Percentiles rank a stretch among this genome's conserved stretches.
phyloP scores from a whole-genome alignment of 1,139 yeast genomes.

The Suhomyces yuchorum region DNA sequence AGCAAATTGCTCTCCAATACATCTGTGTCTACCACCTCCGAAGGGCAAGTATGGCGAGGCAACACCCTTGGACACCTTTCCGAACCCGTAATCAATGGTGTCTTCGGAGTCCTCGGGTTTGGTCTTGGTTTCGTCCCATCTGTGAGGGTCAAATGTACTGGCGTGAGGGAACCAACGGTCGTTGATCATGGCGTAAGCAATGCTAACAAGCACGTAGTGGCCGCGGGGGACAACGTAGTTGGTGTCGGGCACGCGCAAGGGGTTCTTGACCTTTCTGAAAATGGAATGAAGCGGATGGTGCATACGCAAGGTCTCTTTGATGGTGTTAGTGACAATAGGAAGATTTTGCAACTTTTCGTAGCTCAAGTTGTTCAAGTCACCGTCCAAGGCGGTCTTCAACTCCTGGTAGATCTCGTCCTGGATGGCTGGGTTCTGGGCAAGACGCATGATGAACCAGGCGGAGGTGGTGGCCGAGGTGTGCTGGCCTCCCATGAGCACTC shows the following conservation, averaged over 20 bases:
- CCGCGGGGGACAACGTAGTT: constrained; percentile 82
- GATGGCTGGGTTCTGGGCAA: constrained; percentile 80
- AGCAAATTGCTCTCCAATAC: constrained; percentile 98
- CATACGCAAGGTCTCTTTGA: constrained; percentile 90
- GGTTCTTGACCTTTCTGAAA: constrained; percentile 83
- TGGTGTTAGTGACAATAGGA: constrained; percentile 75
- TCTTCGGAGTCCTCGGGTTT: constrained; percentile 22
- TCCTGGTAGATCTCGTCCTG: constrained; percentile 80
- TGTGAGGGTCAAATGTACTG: constrained; percentile 69
- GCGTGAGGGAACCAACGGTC: constrained; percentile 80
- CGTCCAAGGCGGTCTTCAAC: constrained; percentile 62
- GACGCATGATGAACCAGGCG: constrained; percentile 88
- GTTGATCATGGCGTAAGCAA: constrained; percentile 83
- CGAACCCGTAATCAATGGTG: constrained; percentile 90
- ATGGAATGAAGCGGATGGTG: constrained; percentile 96
- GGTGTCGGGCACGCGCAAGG: constrained; percentile 77
- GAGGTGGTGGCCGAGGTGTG: constrained; percentile 97
- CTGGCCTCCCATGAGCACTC: constrained; percentile 98
- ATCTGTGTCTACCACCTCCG: constrained; percentile 99
- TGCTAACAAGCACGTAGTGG: constrained; percentile 86
- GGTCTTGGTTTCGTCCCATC: constrained; percentile 63
- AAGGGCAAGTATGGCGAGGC: constrained; percentile 93
- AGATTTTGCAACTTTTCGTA: constrained; percentile 82
- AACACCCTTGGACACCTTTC: constrained; percentile 93
- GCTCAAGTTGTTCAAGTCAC: constrained; percentile 53